Percentiles rank a stretch among this genome's conserved stretches.
These are phyloP conservation scores for Prillingera fragicola DNA, from an alignment of 1,284 basidiomycete genomes.

Conservation along the genomic window DNA sequence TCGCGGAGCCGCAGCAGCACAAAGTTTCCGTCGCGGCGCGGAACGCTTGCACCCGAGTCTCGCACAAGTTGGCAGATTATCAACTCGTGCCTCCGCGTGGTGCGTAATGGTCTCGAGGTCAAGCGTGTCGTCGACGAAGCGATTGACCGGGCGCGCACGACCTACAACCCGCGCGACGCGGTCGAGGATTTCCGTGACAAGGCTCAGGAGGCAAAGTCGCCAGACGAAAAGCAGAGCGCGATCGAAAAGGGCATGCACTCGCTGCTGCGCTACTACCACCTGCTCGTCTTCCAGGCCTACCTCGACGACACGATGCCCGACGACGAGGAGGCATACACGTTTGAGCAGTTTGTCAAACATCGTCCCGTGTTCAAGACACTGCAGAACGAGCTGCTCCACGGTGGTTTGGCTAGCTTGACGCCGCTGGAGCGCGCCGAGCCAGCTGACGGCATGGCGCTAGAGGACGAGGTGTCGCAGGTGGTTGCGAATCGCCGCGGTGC, in stretches of 20 bases:
- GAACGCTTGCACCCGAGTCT: conserved; percentile 14
- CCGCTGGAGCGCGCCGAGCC: conserved; percentile 74
- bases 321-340: conserved; percentile 66
- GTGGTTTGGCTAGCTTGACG: conserved; percentile 72
- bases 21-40: conserved; percentile 6
- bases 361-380: conserved; percentile 94
- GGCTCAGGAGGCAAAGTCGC: conserved; percentile 72
- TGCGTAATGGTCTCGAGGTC: conserved; percentile 79
- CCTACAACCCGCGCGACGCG: conserved; percentile 75
- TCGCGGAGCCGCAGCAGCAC: conserved; percentile 3
- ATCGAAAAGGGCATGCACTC: conserved; percentile 73
- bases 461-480: conserved; percentile 78
- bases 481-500: conserved; percentile 79
- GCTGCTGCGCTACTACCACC: conserved; percentile 78
- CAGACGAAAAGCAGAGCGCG: conserved; percentile 60
- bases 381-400: conserved; percentile 79
- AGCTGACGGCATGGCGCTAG: conserved; percentile 66
- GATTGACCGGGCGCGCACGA: conserved; percentile 79
- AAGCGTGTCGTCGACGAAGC: conserved; percentile 84
- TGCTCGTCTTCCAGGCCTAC: conserved; percentile 92
- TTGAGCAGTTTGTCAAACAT: conserved; percentile 73
- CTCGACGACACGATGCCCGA: conserved; percentile 79
- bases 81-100: conserved; percentile 74
- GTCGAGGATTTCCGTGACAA: conserved; percentile 67
- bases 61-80: conserved; percentile 59